Percentiles rank a stretch among this genome's conserved stretches.
Conservation (phyloP, 1,284 basidiomycete genomes). For the Uromyces viciae-fabae region DNA sequence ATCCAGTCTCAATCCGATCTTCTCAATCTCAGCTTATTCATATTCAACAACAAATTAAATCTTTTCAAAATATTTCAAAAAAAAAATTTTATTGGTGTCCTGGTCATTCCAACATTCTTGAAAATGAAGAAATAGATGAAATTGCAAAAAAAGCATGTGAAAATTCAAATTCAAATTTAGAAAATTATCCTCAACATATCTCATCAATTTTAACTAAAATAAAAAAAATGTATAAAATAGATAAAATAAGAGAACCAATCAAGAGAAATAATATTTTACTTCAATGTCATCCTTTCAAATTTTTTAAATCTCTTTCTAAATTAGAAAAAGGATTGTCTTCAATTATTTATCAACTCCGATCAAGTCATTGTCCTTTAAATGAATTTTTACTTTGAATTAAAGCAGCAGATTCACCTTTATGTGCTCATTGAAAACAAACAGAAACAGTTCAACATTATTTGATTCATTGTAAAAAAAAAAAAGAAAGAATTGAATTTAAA, state of each 20-base stretch:
- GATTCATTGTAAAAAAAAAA: background rate
- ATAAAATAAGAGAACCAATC: background rate
- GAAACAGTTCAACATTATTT: background rate
- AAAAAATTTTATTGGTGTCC: background rate
- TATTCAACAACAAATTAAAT: background rate
- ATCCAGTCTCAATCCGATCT: background rate
- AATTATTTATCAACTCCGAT: background rate
- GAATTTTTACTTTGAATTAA: background rate
- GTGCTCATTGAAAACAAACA: background rate
- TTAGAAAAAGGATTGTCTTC: background rate
- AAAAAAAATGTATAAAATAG: background rate
- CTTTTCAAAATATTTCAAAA: background rate
- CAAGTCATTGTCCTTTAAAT: background rate
- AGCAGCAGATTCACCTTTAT: background rate
- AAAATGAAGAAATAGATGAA: background rate
- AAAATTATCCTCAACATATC: background rate
- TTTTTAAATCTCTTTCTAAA: background rate
- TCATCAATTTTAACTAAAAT: background rate
- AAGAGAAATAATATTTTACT: background rate
- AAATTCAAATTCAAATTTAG: background rate
- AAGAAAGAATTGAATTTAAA: too few species aligned
- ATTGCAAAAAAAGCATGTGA: background rate
- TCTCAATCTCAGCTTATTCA: background rate
- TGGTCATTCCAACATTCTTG: background rate
- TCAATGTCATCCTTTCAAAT: background rate